A percentile compares a stretch with the other conserved stretches of the same genome.
These are phyloP conservation scores for Mixia osmundae DNA, from an alignment of 1,284 basidiomycete genomes.

Conservation along the genomic window DNA sequence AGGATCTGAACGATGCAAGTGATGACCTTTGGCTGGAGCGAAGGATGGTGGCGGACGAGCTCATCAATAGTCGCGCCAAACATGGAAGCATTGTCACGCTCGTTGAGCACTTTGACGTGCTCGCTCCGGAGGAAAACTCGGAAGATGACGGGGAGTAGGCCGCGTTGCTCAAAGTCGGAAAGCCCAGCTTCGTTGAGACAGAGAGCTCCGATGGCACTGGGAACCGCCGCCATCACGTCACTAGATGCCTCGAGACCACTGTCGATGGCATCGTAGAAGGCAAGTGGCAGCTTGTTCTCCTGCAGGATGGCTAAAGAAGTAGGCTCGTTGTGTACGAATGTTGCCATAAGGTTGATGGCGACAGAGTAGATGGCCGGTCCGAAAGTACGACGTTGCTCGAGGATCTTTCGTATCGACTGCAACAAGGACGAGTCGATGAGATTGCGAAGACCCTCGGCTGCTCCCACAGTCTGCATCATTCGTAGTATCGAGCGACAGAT, in stretches of 20 bases:
- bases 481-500: conserved; percentile 81
- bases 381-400: conserved; percentile 57
- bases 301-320: conserved; percentile 81
- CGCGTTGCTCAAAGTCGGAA: conserved; percentile 47
- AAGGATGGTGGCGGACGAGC: conserved; percentile 84
- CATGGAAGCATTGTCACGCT: conserved; percentile 75
- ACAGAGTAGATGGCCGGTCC: conserved; percentile 58
- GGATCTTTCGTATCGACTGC: conserved; percentile 65
- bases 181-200: conserved; percentile 83
- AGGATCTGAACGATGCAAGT: conserved; percentile 46
- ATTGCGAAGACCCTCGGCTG: conserved; percentile 78
- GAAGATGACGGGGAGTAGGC: conserved; percentile 62
- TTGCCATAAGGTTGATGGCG: conserved; percentile 94
- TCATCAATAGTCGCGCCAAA: conserved; percentile 84
- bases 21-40: conserved; percentile 55
- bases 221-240: conserved; percentile 76
- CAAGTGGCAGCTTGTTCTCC: conserved; percentile 70
- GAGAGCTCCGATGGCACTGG: conserved; percentile 87
- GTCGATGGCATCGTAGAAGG: conserved; percentile 68
- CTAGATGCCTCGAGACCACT: conserved; percentile 61
- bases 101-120: conserved; percentile 64
- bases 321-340: conserved; percentile 96
- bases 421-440: conserved; percentile 78
- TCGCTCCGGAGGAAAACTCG: conserved; percentile 62
- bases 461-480: conserved; percentile 88